Base-by-base conservation (phyloP, 129 eudicot species). In the Oenanthe sinensis region DNA sequence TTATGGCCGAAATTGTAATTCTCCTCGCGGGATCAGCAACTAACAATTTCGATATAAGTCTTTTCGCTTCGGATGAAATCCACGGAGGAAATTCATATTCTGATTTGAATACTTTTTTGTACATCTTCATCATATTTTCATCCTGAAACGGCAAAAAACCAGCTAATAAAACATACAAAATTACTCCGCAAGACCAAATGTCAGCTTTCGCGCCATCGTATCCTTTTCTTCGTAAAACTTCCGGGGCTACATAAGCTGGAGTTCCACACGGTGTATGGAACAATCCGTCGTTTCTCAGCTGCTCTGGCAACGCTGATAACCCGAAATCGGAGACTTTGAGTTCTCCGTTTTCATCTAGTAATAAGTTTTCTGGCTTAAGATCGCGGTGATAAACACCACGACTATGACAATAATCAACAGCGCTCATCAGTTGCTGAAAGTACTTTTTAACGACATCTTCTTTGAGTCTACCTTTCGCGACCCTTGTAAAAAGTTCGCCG, bases 211-310 rank as follows among this genome's bases (percentile, higher is more conserved):
- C 92, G 3, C 98, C 98, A 65, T 90, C 94, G 50, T 93, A 93
- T 36, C 98, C 98, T 82, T 89, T 93, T 49, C 83, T 92, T 58
- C 97, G 70, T 8, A 91, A 79, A 19, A 93, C 97, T 75, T 93
- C 98, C n/a, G 98, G 98, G 7, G 97, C 98, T 17, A 93, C 97
- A 43, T 93, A 93, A 6, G 98, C 98, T 52, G 98, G 98, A 0
- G 98, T 93, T 0, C 98, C 98, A 48, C 98, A 93, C 89, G 80
- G 98, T 0, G 98, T 93, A 54, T 93, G 97, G 2, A 93, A 70
- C 76, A 93, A 49, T 7, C 96, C 98, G 45, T 93, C 98, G 46
- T 80, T 88, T 13, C 87, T 72, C 10, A 80, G 81, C 71, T 93
- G 97, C 47, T 93, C 97, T 28, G 96, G 98, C 62, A 93, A 79